Base-by-base conservation (phyloP, 2,329 filamentous ascomycete genomes). In the Botrytis byssoidea region DNA sequence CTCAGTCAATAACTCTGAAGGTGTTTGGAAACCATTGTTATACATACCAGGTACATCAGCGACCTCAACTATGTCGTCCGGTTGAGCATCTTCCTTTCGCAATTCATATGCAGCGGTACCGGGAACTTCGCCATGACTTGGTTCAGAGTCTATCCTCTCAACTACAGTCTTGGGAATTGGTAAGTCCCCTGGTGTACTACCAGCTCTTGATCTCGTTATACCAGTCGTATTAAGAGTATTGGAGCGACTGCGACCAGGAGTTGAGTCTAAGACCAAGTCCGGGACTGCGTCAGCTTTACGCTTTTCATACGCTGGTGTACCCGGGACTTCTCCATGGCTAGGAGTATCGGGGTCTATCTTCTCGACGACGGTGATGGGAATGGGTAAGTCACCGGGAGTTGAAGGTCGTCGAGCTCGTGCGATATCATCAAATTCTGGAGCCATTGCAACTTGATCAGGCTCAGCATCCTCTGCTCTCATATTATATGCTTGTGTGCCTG, bases 271-370 rank as follows among this genome's bases (percentile, higher is more conserved):
- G 76, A 90, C 88, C 81, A 91, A 85, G 78, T 91, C 89, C 35
- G 89, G 88, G 61, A 85, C 83, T 25, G 89, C 88, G 81, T 91
- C 89, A 66, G 85, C 85, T 74, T 85, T 85, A 75, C 88, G 85
- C 80, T 86, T 84, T 61, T 85, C 81, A 78, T 90, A 87, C 6
- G 88, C 88, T 73, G 86, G 83, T 4, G 89, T 90, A 46, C 88
- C 88, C 1, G 88, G 88, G 59, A 90, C 86, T 81, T 91, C 88
- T 74, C 88, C 89, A 76, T 90, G 85, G 60, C 87, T 86, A 5
- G 86, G 85, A 79, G 85, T 83, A 76, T 87, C 83, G 3, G 76
- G 77, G 79, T 88, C 86, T 73, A 90, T 83, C 81, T 86, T 88
- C 79, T 90, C 88, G 22, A 90, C 85, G 63, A 88, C 82, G 22